Base-by-base conservation (phyloP, 2,329 filamentous ascomycete species). In the Pyrenochaeta sp. region DNA sequence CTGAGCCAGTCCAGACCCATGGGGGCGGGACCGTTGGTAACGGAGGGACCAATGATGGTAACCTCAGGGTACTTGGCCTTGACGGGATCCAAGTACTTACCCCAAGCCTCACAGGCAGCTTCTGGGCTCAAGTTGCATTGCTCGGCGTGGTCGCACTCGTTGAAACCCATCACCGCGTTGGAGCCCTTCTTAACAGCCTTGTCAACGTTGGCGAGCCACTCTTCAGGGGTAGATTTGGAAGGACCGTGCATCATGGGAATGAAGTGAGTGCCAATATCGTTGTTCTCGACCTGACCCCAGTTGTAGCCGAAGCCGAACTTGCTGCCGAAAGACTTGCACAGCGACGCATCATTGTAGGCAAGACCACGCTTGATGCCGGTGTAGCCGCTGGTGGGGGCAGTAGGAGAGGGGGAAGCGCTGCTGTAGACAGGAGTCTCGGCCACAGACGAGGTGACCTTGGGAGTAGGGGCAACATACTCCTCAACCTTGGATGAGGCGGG, bases 231-330 rank as follows among this genome's bases (percentile, higher is more conserved):
- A 7, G 54, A 50, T 37, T 63, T 55, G 30, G 38, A 47, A 14
- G 58, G 51, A 27, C 53, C 57, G 52, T 68, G 68, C 53, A 67
- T 63, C 50, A 65, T 87, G 52, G 88, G 88, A 40, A 88, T 78
- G 73, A 77, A 91, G 61, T 79, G 75, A 59, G 85, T 62, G 14
- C 68, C 65, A 11, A 77, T 72, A 26, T 74, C 72, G 46, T 72
- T 68, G 34, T 47, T 58, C 41, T 61, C 55, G 26, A 51, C 46
- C 19, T 62, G 55, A 30, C 72, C 83, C 87, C 87, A 90, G 80
- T 88, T 88, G 78, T 87, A 88, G 34, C 73, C 79, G 83, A 86
- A 89, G 27, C 72, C 70, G 61, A 82, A 77, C 46, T 79, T 64
- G 35, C 67, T 64, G 32, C 72, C 61, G 67, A 89, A 85, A 51